Base-by-base conservation (phyloP, 352 stramenopile species). In the Phytophthora sp. region DNA sequence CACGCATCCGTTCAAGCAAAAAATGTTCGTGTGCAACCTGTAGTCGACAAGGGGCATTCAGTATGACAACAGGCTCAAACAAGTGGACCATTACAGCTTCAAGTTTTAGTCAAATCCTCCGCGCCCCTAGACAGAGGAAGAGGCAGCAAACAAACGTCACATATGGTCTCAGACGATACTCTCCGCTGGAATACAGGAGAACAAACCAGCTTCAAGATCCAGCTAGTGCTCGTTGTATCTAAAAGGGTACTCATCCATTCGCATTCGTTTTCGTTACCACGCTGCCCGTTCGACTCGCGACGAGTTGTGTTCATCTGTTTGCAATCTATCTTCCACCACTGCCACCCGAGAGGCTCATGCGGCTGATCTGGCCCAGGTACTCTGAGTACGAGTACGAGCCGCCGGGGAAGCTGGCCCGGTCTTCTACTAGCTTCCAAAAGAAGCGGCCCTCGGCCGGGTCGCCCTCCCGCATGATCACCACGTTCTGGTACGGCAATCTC, bases 361-460 rank as follows among this genome's bases (percentile, higher is more conserved):
- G 86, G 55, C 76, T 94, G 69, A 96, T 90, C 73, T 95, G 82
- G 24, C 84, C 84, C 71, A 99, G 89, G 78, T 98, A 99, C 79
- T 99, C 97, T 39, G 91, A 85, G 80, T 99, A 99, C 56, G 94
- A 99, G 74, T 97, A 98, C 31, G 95, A 98, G 26, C 97, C 97
- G 26, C 97, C 97, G 31, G 88, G 86, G 84, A 99, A 99, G 49
- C 91, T 98, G 50, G 97, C 97, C 56, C 96, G 88, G 80, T 99
- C 98, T 84, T 99, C 98, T 42, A 99, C 93, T 45, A 99, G 86
- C 68, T 98, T 96, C 94, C 94, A 94, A 74, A 96, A 99, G 80
- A 98, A 99, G 33, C 94, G 90, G 55, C 87, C 87, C 74, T 99
- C 96, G 20, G 85, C 81, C 29, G 84, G 83, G 75, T 99, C 95